These are phyloP conservation scores for Phaeoacremonium minimum DNA, from an alignment of 2,329 filamentous ascomycete species.

Conservation along the genomic window DNA sequence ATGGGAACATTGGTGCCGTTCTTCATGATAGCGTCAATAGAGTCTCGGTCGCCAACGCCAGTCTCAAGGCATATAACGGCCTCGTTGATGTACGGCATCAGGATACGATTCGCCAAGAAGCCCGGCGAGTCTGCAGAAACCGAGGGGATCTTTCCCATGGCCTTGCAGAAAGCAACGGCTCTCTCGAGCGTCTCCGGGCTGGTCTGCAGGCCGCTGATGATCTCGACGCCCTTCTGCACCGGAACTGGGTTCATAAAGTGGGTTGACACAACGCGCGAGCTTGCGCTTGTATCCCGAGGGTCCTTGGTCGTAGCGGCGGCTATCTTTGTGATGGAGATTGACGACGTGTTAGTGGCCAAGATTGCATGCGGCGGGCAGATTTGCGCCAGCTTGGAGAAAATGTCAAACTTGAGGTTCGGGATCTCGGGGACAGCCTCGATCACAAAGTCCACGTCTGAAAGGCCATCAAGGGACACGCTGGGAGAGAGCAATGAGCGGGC, in stretches of 20 bases:
- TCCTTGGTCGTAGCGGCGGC: conserved; percentile 79
- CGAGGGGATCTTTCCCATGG: conserved; percentile 90
- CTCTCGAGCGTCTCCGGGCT: conserved; percentile 75
- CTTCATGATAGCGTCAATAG: conserved; percentile 98
- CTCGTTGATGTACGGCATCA: conserved; percentile 99
- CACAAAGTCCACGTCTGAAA: conserved; percentile 87
- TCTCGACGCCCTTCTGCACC: conserved; percentile 94
- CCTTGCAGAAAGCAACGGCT: conserved; percentile 79
- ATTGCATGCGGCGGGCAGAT: conserved; percentile 83
- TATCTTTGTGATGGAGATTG: conserved; percentile 94
- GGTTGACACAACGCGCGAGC: conserved; percentile 86
- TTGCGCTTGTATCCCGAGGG: conserved; percentile 73
- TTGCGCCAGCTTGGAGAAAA: conserved; percentile 78
- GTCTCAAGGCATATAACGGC: conserved; percentile 95
- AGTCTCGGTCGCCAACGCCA: conserved; percentile 79
- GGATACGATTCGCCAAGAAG: conserved; percentile 91
- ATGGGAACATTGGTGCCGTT: conserved; percentile 98
- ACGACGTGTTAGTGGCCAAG: conserved; percentile 96
- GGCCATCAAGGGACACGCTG: conserved; percentile 69
- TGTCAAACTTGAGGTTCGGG: conserved; percentile 77
- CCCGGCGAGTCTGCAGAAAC: conserved; percentile 86
- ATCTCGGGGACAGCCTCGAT: conserved; percentile 98
- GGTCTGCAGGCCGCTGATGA: conserved; percentile 92
- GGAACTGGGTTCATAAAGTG: conserved; percentile 99
- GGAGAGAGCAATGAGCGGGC: conserved; percentile 66